Evolutionary conservation across 2,329 filamentous ascomycete genomes (phyloP).

Genomic region (Penicillium sp.): DNA sequence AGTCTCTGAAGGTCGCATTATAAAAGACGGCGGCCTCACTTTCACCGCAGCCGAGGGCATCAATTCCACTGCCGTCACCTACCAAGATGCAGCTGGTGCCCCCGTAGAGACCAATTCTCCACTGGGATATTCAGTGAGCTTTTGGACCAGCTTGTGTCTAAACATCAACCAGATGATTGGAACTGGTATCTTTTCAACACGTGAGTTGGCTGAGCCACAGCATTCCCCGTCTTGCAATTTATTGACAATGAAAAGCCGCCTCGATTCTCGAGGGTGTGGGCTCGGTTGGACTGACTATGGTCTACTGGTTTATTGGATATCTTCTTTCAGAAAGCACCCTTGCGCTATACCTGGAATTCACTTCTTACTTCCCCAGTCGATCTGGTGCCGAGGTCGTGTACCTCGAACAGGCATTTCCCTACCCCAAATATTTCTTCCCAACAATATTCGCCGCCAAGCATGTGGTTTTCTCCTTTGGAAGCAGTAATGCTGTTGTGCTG

Average conservation of each 20-base stretch:
- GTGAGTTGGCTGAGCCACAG: conserved; percentile 42
- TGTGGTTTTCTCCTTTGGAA: conserved; percentile 65
- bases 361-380: conserved; percentile 66
- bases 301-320: conserved; percentile 68
- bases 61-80: conserved; percentile 54
- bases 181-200: conserved; percentile 65
- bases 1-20: background rate
- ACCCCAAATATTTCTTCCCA: conserved; percentile 65
- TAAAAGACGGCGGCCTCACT: background rate
- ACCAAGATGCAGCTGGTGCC: conserved; percentile 64
- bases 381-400: conserved; percentile 69
- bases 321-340: conserved; percentile 59
- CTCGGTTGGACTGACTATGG: conserved; percentile 62
- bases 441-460: conserved; percentile 65
- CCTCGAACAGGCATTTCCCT: conserved; percentile 67
- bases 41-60: conserved; percentile 9
- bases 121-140: conserved; percentile 60
- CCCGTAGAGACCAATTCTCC: conserved; percentile 62
- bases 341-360: conserved; percentile 64
- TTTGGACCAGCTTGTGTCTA: conserved; percentile 59
- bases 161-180: conserved; percentile 66
- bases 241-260: conserved; percentile 40
- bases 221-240: no score
- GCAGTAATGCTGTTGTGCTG: conserved; percentile 65
- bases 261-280: conserved; percentile 60